Conservation (phyloP, 768 basidiomycete genomes). For the Lactifluus piperatus region DNA sequence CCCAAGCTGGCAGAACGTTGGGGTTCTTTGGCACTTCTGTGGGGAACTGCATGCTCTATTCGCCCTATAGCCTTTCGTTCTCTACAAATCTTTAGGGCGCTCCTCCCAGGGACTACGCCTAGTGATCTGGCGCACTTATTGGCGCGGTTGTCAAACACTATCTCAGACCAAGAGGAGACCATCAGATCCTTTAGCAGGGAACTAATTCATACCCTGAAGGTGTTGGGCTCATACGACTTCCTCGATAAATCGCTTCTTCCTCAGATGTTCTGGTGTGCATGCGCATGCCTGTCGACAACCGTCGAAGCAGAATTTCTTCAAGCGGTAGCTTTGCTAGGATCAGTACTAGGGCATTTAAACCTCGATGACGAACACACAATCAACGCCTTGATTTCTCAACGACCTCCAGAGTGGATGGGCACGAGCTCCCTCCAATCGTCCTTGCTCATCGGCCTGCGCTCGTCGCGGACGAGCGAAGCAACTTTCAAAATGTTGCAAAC, state of each 20-base stretch:
- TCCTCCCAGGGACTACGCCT: slow-evolving; percentile 63
- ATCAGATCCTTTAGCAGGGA: slow-evolving; percentile 80
- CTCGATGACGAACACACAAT: slow-evolving; percentile 57
- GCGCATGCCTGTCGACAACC: slow-evolving; percentile 74
- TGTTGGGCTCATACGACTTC: slow-evolving; percentile 47
- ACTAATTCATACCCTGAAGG: slow-evolving; percentile 66
- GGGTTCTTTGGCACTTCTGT: slow-evolving; percentile 71
- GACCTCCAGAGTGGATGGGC: slow-evolving; percentile 66
- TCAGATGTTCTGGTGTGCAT: slow-evolving; percentile 81
- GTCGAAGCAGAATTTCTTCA: slow-evolving; percentile 73
- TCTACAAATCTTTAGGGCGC: slow-evolving; percentile 78
- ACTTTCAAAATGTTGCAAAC: slow-evolving; percentile 63
- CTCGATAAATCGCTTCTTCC: slow-evolving; percentile 58
- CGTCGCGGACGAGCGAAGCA: slow-evolving; percentile 54
- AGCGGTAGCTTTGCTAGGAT: slow-evolving; percentile 53
- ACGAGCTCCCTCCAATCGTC: slow-evolving; percentile 56
- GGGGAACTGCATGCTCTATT: slow-evolving; percentile 84
- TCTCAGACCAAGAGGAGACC: slow-evolving; percentile 66
- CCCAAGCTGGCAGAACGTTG: slow-evolving; percentile 65
- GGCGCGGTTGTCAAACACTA: slow-evolving; percentile 75
- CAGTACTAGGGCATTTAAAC: slow-evolving; percentile 59
- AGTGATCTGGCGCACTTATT: slow-evolving; percentile 70
- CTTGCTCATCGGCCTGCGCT: slow-evolving; percentile 71
- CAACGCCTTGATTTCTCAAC: slow-evolving; percentile 59
- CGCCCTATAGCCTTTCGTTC: slow-evolving; percentile 82